Percentiles rank a stretch among this genome's conserved stretches.
Conservation (phyloP, 2,329 filamentous ascomycete species). For the Biscogniauxia sp. region DNA sequence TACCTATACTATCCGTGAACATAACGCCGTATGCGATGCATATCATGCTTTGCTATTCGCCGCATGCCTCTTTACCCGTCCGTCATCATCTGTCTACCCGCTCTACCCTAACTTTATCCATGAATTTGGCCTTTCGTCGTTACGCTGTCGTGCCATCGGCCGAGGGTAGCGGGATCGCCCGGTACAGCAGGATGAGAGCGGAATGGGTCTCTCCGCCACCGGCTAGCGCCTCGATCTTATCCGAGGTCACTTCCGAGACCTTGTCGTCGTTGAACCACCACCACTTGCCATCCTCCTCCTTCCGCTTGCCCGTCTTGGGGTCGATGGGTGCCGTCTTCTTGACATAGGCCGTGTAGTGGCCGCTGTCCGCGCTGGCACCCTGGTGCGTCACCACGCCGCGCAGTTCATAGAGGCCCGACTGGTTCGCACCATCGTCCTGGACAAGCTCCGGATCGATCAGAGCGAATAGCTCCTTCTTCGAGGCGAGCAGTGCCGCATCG, state of each 20-base stretch:
- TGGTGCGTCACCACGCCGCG: conserved; percentile 94
- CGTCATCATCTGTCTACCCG: too few relatives aligned
- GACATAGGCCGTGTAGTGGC: conserved; percentile 96
- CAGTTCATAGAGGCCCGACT: conserved; percentile 92
- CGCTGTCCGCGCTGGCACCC: conserved; percentile 92
- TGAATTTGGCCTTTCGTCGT: background rate
- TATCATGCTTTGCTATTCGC: background rate
- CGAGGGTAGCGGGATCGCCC: conserved; percentile 66
- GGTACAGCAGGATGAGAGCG: conserved; percentile 76
- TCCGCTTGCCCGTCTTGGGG: conserved; percentile 71
- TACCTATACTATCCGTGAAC: background rate
- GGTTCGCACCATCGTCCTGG: conserved; percentile 80
- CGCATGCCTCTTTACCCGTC: too few relatives aligned
- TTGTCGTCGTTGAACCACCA: conserved; percentile 99
- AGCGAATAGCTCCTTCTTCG: conserved; percentile 83
- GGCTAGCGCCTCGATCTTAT: conserved; percentile 86
- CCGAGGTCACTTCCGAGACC: conserved; percentile 84
- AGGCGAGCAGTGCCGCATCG: conserved; percentile 67
- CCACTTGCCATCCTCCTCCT: conserved; percentile 89
- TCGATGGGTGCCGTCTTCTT: conserved; percentile 81
- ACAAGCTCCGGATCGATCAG: conserved; percentile 73
- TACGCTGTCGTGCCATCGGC: conserved; percentile 45
- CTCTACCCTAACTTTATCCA: background rate
- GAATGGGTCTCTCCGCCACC: conserved; percentile 89
- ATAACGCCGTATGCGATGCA: conserved; percentile 24